Evolutionary conservation across 345 rosid species (phyloP).

Genomic region (Viola odorata): DNA sequence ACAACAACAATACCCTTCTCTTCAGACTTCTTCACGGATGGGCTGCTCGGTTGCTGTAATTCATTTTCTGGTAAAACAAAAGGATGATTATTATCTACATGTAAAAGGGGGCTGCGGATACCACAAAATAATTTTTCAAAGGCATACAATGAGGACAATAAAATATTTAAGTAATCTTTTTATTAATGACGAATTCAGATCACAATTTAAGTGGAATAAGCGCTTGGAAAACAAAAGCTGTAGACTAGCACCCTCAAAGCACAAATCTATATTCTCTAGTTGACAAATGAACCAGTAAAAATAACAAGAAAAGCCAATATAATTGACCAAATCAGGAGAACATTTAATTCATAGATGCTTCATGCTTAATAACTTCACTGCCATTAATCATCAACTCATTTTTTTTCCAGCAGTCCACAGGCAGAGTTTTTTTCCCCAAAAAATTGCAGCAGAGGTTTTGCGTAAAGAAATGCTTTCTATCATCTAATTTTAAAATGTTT

Average conservation of each 20-base stretch:
- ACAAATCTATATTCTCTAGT: background rate
- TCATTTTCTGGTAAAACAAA: constrained; percentile 53
- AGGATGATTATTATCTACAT: constrained; percentile 3
- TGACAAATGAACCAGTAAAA: background rate
- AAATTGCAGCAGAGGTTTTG: too few relatives aligned
- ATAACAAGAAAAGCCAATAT: background rate
- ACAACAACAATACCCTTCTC: constrained; percentile 73
- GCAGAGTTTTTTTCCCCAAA: too few relatives aligned
- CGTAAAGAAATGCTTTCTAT: too few relatives aligned
- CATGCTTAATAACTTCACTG: background rate
- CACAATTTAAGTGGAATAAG: background rate
- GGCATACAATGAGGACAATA: too few relatives aligned
- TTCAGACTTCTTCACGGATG: constrained; percentile 83
- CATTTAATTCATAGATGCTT: background rate
- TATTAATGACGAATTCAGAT: background rate
- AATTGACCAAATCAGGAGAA: background rate
- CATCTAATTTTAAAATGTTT: too few relatives aligned
- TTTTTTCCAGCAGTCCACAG: background rate
- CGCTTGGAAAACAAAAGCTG: background rate
- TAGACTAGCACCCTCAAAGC: background rate
- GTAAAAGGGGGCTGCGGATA: background rate
- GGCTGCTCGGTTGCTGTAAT: constrained; percentile 76
- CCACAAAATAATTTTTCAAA: too few relatives aligned
- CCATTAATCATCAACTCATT: background rate
- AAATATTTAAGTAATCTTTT: too few relatives aligned